Evolutionary conservation across 148 eudicot species (phyloP), one percentile per base, ranked within the genome.

Genomic region (Heliosperma pusillum): DNA sequence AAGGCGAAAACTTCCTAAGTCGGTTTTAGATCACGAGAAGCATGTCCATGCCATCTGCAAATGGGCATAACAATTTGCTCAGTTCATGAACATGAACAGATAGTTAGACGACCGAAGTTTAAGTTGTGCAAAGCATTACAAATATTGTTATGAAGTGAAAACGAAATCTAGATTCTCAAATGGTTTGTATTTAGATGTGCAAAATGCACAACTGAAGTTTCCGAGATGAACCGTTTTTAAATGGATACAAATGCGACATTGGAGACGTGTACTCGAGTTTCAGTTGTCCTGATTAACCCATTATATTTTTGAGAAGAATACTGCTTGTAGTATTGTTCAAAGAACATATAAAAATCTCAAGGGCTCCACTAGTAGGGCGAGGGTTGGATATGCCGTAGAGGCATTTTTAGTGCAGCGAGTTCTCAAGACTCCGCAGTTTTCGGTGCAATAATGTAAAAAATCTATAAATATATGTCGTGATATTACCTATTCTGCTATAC

Each of bases 41-140:
- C 89, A 73, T 88, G 97, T 66, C 97, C 94, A 71, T 89, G 97
- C 98, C 98, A 93, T 86, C 98, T 93, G 98, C 88, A 88, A n/a
- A 53, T 45, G 63, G 25, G 40, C 7, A 10, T 50, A 50, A 50
- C 55, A 44, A 33, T 12, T 72, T 26, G 13, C n/a, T 74, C 24
- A 59, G 67, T 24, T 55, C 36, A 19, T 56, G 13, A 71, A 25
- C 59, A 0, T 8, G 8, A 3, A 7, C 3, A 52, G 50, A 19
- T n/a, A 3, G 21, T 8, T 13, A 55, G 24, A 16, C 29, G 29
- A 24, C 50, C 69, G 26, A 29, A 61, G 45, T 20, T 61, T 17
- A 52, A 7, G 10, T 47, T 45, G 11, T 36, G 40, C 26, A 45
- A 53, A 24, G 21, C 24, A 27, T 11, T 4, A 17, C 30, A 24